phyloP scores from a whole-genome alignment of 805 yeast species.

The Saccharomycopsis amapae region DNA sequence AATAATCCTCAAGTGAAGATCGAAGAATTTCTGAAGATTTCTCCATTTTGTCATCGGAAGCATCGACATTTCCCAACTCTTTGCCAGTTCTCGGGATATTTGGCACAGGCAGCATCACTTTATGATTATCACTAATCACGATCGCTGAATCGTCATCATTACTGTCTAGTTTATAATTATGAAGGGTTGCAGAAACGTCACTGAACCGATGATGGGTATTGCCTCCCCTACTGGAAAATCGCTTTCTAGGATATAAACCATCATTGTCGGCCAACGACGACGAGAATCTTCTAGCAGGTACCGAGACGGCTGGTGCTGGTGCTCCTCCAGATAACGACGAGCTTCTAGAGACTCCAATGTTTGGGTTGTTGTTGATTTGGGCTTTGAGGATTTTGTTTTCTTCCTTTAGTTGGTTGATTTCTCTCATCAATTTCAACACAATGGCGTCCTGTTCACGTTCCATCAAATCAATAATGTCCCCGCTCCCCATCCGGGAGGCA shows the following conservation, averaged over 20 bases:
- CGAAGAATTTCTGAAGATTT: too few species aligned
- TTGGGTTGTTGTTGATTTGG: slow-evolving; percentile 25
- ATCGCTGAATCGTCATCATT: too few species aligned
- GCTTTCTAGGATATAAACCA: too few species aligned
- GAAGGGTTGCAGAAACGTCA: neutral
- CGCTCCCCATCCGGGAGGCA: slow-evolving; percentile 26
- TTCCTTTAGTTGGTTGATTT: slow-evolving; percentile 45
- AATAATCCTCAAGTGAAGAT: too few species aligned
- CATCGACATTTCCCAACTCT: too few species aligned
- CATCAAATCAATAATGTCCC: slow-evolving; percentile 50
- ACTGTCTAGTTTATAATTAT: neutral
- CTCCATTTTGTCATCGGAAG: too few species aligned
- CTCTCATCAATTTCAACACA: slow-evolving; percentile 58
- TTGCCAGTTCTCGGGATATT: too few species aligned
- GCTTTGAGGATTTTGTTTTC: slow-evolving; percentile 41
- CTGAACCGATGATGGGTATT: neutral
- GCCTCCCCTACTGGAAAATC: neutral
- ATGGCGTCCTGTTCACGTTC: slow-evolving; percentile 74
- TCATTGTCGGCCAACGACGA: neutral
- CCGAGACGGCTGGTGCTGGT: too few species aligned
- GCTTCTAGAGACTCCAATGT: neutral
- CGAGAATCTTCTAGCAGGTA: neutral
- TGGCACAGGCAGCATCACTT: too few species aligned
- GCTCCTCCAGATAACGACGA: too few species aligned
- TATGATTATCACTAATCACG: too few species aligned